Evolutionary conservation across 192 early-diverging fungal genomes (phyloP).

Genomic region (Diversispora eburnea): DNA sequence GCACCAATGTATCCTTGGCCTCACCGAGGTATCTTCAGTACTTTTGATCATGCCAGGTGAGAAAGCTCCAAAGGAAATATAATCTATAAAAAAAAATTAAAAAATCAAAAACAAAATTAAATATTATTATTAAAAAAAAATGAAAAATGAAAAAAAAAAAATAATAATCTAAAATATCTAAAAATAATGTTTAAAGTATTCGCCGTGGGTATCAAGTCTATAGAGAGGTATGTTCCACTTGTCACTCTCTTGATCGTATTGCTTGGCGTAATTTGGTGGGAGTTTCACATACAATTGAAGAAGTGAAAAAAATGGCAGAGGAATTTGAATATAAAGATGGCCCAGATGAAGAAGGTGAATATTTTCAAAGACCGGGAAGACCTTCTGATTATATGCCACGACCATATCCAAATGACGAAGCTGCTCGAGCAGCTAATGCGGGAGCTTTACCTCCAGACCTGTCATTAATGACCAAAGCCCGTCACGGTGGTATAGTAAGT

Average conservation of each 20-base stretch:
- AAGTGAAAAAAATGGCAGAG: conserved; percentile 90
- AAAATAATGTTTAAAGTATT: conserved; percentile 56
- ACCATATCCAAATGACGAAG: conserved; percentile 96
- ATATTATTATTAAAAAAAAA: not conserved
- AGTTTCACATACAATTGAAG: conserved; percentile 88
- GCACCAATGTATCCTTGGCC: conserved; percentile 85
- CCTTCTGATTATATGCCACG: conserved; percentile 85
- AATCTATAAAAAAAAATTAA: not conserved
- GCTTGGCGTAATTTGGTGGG: conserved; percentile 95
- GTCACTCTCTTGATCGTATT: conserved; percentile 93
- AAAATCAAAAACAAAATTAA: not conserved
- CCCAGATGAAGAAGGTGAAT: conserved; percentile 86
- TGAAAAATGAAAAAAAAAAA: conserved; percentile 3
- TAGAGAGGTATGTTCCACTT: conserved; percentile 96
- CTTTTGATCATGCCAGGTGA: conserved; percentile 91
- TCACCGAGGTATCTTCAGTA: conserved; percentile 73
- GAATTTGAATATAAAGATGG: conserved; percentile 91
- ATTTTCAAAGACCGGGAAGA: conserved; percentile 94
- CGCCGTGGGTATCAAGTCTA: conserved; percentile 99
- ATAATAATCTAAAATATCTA: not conserved
- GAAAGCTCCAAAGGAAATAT: conserved; percentile 25
- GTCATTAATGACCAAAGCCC: conserved; percentile 89
- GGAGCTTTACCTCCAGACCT: conserved; percentile 95
- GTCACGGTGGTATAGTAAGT: conserved; percentile 84
- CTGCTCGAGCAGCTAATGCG: conserved; percentile 91